Evolutionary conservation across 1,284 basidiomycete species (phyloP), one percentile per base, ranked within the genome.

Genomic region (Somion occarium): DNA sequence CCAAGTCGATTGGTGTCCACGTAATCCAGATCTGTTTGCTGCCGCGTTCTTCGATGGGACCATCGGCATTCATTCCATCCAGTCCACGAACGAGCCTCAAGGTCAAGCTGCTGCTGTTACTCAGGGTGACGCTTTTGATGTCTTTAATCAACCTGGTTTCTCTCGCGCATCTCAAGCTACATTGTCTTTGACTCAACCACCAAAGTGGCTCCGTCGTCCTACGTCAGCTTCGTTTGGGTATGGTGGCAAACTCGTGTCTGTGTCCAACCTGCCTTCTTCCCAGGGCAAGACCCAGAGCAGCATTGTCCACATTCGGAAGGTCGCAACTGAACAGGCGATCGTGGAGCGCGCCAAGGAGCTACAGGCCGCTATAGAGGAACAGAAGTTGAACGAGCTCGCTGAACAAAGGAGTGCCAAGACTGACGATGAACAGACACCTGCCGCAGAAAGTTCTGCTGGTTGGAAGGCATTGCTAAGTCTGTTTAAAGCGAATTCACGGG

Each of bases 1-100:
- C 84, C 93, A 98, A 71, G 91, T 94, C 3, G 83, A 96, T 54
- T 98, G 93, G 92, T 97, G 92, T 64, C 95, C 95, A 15, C 85
- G 91, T 55, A 98, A 98, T 67, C 96, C 96, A 1, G 91, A 93
- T 63, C 75, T 98, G 48, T 82, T 99, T 39, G 93, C 91, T 0
- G 85, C 84, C 0, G 88, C 86, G 13, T 89, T 85, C 63, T 91
- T 90, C 70, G 90, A 91, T 60, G 91, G 90, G 20, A 85, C 82
- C 44, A 83, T 92, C 56, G 80, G 79, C 45, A 77, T 91, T 53
- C 92, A 98, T 67, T 93, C 93, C 18, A 82, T 98, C 50, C 96
- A 98, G 68, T 85, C 89, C 1, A 98, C 93, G n/a, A 91, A 91
- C 58, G 79, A 85, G 50, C 60, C 78, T 11, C 61, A 62, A 2